phyloP scores from a whole-genome alignment of 139 green algal species.

The Parachlorella kessleri region DNA sequence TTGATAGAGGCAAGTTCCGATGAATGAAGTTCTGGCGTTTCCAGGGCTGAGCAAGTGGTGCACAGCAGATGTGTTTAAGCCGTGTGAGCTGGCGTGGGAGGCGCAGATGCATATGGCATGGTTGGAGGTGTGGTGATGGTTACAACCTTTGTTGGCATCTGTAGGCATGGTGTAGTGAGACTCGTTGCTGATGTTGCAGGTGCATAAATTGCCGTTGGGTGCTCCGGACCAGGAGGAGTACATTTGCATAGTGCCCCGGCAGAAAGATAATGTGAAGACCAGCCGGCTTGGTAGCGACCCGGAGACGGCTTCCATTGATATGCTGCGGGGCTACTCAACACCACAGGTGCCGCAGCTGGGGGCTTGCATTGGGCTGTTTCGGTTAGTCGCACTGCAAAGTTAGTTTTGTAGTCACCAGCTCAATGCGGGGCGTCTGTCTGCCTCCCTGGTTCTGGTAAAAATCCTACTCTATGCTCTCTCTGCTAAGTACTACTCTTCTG shows the following conservation, averaged over 20 bases:
- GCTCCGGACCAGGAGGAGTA: constrained; percentile 40
- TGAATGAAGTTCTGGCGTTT: not conserved
- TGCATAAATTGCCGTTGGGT: constrained; percentile 55
- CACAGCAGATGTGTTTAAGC: not conserved
- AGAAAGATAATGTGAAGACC: not conserved
- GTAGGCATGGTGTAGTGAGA: not conserved
- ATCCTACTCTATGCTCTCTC: too few relatives aligned
- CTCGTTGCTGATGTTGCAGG: not conserved
- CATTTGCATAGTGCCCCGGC: constrained; percentile 30
- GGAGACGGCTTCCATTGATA: not conserved
- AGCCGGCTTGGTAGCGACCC: not conserved
- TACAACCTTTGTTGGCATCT: too few relatives aligned
- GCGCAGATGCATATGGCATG: too few relatives aligned
- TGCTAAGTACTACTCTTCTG: too few relatives aligned
- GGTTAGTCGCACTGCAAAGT: too few relatives aligned
- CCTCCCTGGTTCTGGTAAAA: too few relatives aligned
- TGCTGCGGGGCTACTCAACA: constrained; percentile 23
- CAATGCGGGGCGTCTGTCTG: too few relatives aligned
- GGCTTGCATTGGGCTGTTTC: too few relatives aligned
- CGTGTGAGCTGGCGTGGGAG: not conserved
- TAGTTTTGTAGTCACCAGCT: too few relatives aligned
- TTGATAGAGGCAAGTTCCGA: constrained; percentile 52
- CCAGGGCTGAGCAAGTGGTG: not conserved
- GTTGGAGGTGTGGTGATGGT: too few relatives aligned
- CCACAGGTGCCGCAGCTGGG: constrained; percentile 10